A percentile compares a stretch with the other conserved stretches of the same genome.
phyloP scores from a whole-genome alignment of 164 flowering plant genomes.

The Liquidambar formosana region DNA sequence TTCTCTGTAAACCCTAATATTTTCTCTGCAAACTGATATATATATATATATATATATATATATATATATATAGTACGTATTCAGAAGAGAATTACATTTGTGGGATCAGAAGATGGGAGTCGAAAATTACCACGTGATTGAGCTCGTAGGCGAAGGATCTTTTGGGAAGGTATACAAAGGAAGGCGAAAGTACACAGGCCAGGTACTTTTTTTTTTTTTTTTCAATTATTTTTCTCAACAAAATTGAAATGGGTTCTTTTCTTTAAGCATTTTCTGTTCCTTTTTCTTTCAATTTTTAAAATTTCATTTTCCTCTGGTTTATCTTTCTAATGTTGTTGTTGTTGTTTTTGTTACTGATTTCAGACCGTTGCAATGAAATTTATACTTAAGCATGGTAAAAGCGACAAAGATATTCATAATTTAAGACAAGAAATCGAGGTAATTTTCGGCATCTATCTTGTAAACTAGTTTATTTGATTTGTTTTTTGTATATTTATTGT shows the following conservation, averaged over 20 bases:
- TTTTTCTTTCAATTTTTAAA: background rate
- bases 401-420: conserved; percentile 87
- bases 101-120: conserved; percentile 60
- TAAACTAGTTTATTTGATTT: background rate
- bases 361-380: conserved; percentile 99
- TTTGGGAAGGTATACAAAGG: conserved; percentile 98
- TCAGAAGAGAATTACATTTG: background rate
- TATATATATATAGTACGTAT: too few relatives aligned
- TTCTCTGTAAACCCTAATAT: too few relatives aligned
- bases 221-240: too few relatives aligned
- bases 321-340: background rate
- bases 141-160: conserved; percentile 96
- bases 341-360: conserved; percentile 2
- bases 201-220: conserved; percentile 39
- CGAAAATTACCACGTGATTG: conserved; percentile 91
- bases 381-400: conserved; percentile 92
- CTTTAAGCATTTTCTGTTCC: background rate
- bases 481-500: background rate
- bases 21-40: too few relatives aligned
- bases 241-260: too few relatives aligned
- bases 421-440: conserved; percentile 98
- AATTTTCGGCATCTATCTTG: background rate
- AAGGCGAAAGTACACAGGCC: conserved; percentile 78
- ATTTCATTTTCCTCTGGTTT: background rate
- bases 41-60: too few relatives aligned